Evolutionary conservation across 2,329 filamentous ascomycete species (phyloP), one percentile per base, ranked within the genome.

Genomic region (Cytospora leucostoma): DNA sequence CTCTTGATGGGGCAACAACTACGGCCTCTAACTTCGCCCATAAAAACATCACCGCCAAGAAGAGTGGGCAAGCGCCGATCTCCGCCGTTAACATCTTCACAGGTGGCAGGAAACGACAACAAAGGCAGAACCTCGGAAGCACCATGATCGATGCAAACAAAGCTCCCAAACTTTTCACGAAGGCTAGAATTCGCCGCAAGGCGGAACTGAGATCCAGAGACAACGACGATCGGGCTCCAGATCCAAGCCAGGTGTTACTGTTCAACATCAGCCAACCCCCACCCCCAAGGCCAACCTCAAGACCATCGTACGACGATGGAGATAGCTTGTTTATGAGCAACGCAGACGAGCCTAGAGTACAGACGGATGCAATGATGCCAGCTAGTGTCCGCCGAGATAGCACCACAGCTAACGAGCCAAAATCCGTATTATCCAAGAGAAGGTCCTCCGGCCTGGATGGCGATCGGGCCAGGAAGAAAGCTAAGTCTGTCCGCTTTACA

Each of bases 1-100:
- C 57, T 47, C 33, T 53, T 50, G 7, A 17, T 17, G 52, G 34
- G 15, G 27, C 49, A 34, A 12, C 53, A 7, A 32, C 56, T 32
- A n/a, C 32, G n/a, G 12, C 58, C 27, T 47, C 61, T n/a, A 32
- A 47, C 10, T 21, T 47, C 40, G 13, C 57, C 27, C 63, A 49
- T 19, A 65, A 57, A n/a, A 49, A n/a, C 35, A 34, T 70, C 33
- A 66, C 61, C 37, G 67, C 67, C 15, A 72, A 70, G 56, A 74
- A 68, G 34, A 71, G 71, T 34, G 71, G 71, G 50, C 70, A 69
- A 57, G 70, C 69, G 50, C 61, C 69, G 66, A 62, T 72, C 62
- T 49, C 67, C 35, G 53, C 59, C 34, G 33, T 56, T n/a, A 85
- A 84, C 63, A 76, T 84, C 1, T 84, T 84, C 55, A 66, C 71